Conservation (phyloP, 257 asterid genomes). For the Solanum clarkiae region DNA sequence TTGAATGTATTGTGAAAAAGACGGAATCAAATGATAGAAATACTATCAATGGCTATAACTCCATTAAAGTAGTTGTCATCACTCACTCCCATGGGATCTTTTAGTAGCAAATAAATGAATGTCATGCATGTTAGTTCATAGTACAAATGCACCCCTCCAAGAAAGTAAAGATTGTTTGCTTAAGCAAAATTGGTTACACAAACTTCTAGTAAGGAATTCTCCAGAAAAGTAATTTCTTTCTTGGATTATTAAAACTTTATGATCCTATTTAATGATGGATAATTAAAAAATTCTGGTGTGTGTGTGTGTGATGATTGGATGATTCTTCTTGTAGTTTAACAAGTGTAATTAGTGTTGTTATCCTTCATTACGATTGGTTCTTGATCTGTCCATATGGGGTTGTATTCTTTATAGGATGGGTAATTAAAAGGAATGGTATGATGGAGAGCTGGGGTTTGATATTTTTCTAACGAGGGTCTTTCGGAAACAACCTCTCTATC, state of each 20-base stretch:
- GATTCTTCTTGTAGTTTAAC: background rate
- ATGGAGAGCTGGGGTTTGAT: background rate
- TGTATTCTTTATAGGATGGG: background rate
- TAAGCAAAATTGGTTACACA: background rate
- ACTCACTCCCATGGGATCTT: background rate
- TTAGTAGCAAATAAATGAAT: background rate
- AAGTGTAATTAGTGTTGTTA: background rate
- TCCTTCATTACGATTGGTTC: background rate
- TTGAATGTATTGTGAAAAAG: slow-evolving; percentile 11
- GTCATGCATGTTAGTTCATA: background rate
- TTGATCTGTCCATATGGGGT: background rate
- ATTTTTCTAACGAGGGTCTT: background rate
- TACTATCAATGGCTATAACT: background rate
- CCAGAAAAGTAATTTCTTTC: background rate
- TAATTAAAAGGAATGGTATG: background rate
- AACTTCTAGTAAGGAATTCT: background rate
- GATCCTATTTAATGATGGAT: background rate
- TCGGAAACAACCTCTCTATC: no score
- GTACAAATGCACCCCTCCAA: background rate
- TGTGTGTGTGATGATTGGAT: background rate
- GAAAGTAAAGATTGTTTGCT: background rate
- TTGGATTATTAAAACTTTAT: background rate
- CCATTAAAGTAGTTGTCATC: background rate
- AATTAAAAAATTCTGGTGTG: background rate
- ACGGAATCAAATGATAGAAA: slow-evolving; percentile 20